These are phyloP conservation scores for Aphanoascus verrucosus DNA, from an alignment of 2,329 filamentous ascomycete genomes.

Conservation along the genomic window DNA sequence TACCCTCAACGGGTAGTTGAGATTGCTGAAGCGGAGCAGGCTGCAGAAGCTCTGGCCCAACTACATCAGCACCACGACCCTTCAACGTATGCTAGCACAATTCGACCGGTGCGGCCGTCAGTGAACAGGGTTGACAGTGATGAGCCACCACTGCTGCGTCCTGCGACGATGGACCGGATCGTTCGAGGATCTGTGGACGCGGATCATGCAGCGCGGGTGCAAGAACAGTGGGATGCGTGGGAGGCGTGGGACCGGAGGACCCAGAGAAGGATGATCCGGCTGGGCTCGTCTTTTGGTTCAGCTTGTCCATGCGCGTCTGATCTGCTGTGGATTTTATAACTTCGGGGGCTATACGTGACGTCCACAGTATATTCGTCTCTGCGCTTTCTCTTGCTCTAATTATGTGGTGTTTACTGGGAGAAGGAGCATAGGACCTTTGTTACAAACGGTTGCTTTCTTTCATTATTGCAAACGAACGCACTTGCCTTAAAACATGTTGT, in stretches of 20 bases:
- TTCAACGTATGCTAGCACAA: background rate
- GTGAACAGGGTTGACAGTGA: background rate
- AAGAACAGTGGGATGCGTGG: background rate
- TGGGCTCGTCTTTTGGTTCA: no score
- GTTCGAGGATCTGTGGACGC: slow-evolving; percentile 5
- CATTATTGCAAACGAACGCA: no score
- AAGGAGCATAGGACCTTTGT: no score
- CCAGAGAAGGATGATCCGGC: no score
- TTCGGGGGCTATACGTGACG: no score
- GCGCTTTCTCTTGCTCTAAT: no score
- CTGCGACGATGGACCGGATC: slow-evolving; percentile 11
- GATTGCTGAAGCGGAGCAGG: background rate
- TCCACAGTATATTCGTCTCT: no score
- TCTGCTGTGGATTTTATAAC: no score
- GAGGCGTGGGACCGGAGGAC: background rate
- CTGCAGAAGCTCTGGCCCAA: background rate
- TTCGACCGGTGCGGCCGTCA: background rate
- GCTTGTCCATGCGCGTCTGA: no score
- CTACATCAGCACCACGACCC: background rate
- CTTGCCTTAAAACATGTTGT: no score
- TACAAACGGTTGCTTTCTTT: no score
- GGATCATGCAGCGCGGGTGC: background rate
- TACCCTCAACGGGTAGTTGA: background rate
- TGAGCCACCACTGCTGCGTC: slow-evolving; percentile 6
- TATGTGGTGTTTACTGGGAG: no score